Evolutionary conservation across 148 eudicot species (phyloP), one percentile per base, ranked within the genome.

Genomic region (Hydrangea macrophylla): DNA sequence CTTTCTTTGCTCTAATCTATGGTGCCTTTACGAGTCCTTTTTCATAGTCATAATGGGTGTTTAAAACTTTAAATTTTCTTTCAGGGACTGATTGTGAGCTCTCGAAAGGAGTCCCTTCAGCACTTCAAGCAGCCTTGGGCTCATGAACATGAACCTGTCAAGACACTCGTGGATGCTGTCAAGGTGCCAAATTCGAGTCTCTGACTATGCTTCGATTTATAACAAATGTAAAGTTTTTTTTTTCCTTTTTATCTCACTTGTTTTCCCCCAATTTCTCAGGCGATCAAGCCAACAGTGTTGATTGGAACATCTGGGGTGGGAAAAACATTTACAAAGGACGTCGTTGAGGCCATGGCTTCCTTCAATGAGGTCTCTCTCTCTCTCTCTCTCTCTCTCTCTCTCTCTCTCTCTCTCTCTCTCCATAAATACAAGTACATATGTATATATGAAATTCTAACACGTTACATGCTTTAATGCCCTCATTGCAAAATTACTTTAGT

Each of bases 241-340:
- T 45, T 37, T 30, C 58, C 55, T 36, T 28, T 9, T 71, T 50
- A 13, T 39, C 61, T 33, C 35, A 58, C 39, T 54, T 20, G 44
- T 44, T 31, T 37, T 53, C 56, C 40, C 0, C 10, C 33, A 0
- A 25, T 61, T 60, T 63, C 35, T 45, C 82, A 92, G 98, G 85
- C 83, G 30, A 69, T 92, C 73, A 92, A 82, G 69, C 96, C 97
- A 70, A 83, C 96, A 30, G 91, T 87, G 39, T 69, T 92, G 75
- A 92, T 92, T 55, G 97, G 96, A 72, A 92, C 97, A 40, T 92
- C 96, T 50, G 97, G 97, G 42, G 88, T 89, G 61, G 96, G 96
- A 65, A 85, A 75, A 80, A 78, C 86, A 54, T 92, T 92, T 65
- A 92, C 92, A 12, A 82, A 89, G 79, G 96, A 89, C 55, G 90